Percentiles rank a stretch among this genome's conserved stretches.
Evolutionary conservation across 164 flowering plant genomes (phyloP).

Genomic region (Stephania yunnanensis): DNA sequence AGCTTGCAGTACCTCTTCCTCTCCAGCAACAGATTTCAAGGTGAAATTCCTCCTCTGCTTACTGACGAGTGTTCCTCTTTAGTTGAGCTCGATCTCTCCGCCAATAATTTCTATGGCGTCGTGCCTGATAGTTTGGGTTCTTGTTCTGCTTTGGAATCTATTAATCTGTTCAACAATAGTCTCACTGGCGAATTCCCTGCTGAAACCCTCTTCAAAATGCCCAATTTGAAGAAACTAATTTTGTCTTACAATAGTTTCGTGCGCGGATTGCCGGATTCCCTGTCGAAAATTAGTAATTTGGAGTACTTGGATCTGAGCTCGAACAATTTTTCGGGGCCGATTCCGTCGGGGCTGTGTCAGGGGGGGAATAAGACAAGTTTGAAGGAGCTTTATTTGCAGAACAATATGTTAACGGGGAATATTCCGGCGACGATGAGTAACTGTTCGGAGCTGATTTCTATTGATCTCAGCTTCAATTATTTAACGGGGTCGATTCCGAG

Average conservation of each 20-base stretch:
- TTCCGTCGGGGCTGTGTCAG: slow-evolving; percentile 55
- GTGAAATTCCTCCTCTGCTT: slow-evolving; percentile 42
- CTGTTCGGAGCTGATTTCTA: slow-evolving; percentile 68
- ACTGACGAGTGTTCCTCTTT: slow-evolving; percentile 39
- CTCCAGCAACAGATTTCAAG: slow-evolving; percentile 40
- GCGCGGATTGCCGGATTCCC: slow-evolving; percentile 49
- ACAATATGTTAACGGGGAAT: slow-evolving; percentile 56
- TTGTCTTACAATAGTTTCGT: slow-evolving; percentile 51
- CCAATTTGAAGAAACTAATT: slow-evolving; percentile 42
- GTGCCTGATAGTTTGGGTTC: slow-evolving; percentile 50
- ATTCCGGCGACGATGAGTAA: slow-evolving; percentile 63
- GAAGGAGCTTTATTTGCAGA: slow-evolving; percentile 63
- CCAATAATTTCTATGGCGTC: slow-evolving; percentile 49
- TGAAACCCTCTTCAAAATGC: slow-evolving; percentile 41
- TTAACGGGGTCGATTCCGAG: slow-evolving; percentile 70
- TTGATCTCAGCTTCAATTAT: slow-evolving; percentile 87
- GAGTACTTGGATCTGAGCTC: slow-evolving; percentile 80
- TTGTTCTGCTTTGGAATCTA: slow-evolving; percentile 44
- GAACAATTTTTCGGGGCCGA: slow-evolving; percentile 57
- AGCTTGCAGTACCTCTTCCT: slow-evolving; percentile 45
- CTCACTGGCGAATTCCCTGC: slow-evolving; percentile 64
- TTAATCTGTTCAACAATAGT: slow-evolving; percentile 57
- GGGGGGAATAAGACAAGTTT: slow-evolving; percentile 30
- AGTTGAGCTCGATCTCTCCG: slow-evolving; percentile 62
- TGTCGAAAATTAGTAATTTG: slow-evolving; percentile 45